phyloP scores from a whole-genome alignment of 768 basidiomycete species.

The Leucocoprinus sp. region DNA sequence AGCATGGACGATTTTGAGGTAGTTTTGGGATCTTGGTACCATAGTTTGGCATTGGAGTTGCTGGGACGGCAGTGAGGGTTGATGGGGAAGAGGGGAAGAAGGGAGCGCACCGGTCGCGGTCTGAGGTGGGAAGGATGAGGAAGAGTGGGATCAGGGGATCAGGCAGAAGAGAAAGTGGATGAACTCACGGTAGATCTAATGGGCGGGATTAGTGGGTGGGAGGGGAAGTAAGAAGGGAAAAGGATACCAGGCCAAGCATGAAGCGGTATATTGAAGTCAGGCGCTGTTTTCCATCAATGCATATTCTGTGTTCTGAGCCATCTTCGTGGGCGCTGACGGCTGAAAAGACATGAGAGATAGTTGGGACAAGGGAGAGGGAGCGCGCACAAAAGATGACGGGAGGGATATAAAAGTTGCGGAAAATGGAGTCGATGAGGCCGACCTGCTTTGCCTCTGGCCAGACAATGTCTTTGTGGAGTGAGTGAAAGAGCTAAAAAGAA shows the following conservation, averaged over 20 bases:
- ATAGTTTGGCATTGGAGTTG: slow-evolving; percentile 42
- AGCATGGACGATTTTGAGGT: slow-evolving; percentile 20
- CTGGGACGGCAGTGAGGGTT: slow-evolving; percentile 6
- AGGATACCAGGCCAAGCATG: slow-evolving; percentile 60
- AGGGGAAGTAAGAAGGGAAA: slow-evolving; percentile 13
- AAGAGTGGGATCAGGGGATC: neutral
- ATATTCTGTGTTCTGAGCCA: slow-evolving; percentile 57
- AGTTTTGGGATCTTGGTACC: slow-evolving; percentile 30
- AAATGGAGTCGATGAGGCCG: slow-evolving; percentile 67
- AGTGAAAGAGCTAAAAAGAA: neutral
- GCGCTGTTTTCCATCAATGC: slow-evolving; percentile 79
- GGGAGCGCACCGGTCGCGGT: slow-evolving; percentile 42
- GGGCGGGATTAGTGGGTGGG: slow-evolving; percentile 3
- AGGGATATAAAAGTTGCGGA: slow-evolving; percentile 59
- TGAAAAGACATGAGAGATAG: slow-evolving; percentile 7
- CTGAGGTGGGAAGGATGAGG: slow-evolving; percentile 20
- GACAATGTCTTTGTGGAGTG: slow-evolving; percentile 50
- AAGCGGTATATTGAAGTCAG: slow-evolving; percentile 71
- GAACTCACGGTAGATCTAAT: slow-evolving; percentile 50
- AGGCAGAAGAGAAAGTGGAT: no score
- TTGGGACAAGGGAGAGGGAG: neutral
- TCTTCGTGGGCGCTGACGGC: slow-evolving; percentile 49
- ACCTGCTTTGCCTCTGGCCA: slow-evolving; percentile 75
- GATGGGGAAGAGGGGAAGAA: neutral
- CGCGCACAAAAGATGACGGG: slow-evolving; percentile 58